These are phyloP conservation scores for Prorocentrum cordatum DNA, from an alignment of 169 alveolate genomes.

Conservation along the genomic window DNA sequence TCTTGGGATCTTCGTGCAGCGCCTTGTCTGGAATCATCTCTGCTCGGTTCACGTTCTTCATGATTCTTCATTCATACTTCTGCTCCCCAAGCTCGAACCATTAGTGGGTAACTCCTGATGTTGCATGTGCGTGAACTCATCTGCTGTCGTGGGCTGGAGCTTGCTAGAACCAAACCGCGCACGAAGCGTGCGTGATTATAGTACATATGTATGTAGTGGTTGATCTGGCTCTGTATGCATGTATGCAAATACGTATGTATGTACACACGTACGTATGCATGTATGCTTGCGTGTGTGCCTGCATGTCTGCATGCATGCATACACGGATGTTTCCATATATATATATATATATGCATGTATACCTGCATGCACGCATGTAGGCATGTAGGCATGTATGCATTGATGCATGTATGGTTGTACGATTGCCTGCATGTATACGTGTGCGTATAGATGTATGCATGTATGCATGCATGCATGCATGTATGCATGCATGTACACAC, in stretches of 20 bases:
- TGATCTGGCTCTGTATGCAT: neutral
- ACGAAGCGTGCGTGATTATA: no score
- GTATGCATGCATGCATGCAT: neutral
- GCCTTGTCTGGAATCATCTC: no score
- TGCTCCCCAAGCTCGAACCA: no score
- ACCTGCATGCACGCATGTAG: neutral
- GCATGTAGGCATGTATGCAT: neutral
- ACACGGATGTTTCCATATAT: neutral
- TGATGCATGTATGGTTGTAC: neutral
- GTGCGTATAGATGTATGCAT: neutral
- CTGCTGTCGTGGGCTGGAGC: no score
- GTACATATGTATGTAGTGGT: neutral
- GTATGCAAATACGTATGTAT: neutral
- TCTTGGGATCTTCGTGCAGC: no score
- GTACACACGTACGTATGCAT: neutral
- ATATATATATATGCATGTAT: neutral
- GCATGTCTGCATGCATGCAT: neutral
- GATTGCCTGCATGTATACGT: neutral
- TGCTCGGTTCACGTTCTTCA: no score
- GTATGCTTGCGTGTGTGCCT: neutral
- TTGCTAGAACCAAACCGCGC: no score
- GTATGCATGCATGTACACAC: no score
- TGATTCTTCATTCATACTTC: no score
- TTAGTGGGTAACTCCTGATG: no score
- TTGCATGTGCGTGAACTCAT: no score